Conservation (phyloP, 1,284 basidiomycete genomes). For the Laetiporus sulphureus region DNA sequence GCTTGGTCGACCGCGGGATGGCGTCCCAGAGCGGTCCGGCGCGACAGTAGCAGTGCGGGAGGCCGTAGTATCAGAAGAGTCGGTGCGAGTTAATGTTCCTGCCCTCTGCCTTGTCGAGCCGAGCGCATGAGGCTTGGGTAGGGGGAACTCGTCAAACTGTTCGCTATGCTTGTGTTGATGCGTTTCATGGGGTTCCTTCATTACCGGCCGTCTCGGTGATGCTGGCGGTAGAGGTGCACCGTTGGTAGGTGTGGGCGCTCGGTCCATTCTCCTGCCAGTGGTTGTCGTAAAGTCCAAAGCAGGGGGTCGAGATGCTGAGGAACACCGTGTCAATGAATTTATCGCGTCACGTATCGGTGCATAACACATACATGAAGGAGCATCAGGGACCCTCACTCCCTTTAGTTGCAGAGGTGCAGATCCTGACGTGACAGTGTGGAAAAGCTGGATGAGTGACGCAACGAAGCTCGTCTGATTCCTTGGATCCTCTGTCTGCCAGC, state of each 20-base stretch:
- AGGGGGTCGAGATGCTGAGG: conserved; percentile 24
- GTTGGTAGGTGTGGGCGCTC: conserved; percentile 25
- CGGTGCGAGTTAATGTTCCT: conserved; percentile 18
- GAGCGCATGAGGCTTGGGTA: conserved; percentile 12
- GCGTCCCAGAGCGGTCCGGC: conserved; percentile 16
- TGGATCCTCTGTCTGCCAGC: conserved; percentile 77
- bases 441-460: conserved; percentile 62
- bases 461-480: conserved; percentile 72
- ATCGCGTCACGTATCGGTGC: not conserved
- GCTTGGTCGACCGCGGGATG: conserved; percentile 16
- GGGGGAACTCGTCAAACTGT: conserved; percentile 10
- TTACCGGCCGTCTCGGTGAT: conserved; percentile 18
- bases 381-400: conserved; percentile 42
- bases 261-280: conserved; percentile 24
- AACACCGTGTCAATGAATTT: not conserved
- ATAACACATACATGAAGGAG: conserved; percentile 27
- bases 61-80: conserved; percentile 18
- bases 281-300: conserved; percentile 16
- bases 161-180: conserved; percentile 13
- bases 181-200: conserved; percentile 17
- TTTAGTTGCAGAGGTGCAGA: conserved; percentile 43
- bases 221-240: conserved; percentile 20
- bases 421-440: conserved; percentile 50
- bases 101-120: conserved; percentile 18
- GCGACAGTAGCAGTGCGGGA: conserved; percentile 10